Base-by-base conservation (phyloP, 306 rosid species). In the Styphnolobium japonicum region DNA sequence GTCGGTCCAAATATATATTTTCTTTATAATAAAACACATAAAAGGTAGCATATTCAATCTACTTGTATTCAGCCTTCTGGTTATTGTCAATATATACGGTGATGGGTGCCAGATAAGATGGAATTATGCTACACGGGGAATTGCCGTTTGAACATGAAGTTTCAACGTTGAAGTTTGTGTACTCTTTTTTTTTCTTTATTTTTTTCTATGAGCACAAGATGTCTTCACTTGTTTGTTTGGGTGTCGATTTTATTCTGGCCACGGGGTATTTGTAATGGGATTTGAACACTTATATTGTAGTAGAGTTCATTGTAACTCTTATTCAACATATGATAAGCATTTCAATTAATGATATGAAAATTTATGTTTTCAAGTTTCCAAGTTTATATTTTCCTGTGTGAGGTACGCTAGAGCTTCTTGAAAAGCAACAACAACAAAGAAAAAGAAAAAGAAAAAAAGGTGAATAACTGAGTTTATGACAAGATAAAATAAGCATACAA, bases 1-100 rank as follows among this genome's bases (percentile, higher is more conserved):
- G 81, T 81, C 83, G 83, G 83, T 81, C 64, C 73, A 77, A 71
- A 12, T 43, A 39, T 51, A 27, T 76, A n/a, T 64, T 51, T 27
- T 37, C 0, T 5, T 19, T 23, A 2, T 43, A 23, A 56, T 39
- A 9, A 42, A 27, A 40, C 10, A 25, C 21, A 31, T 55, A 56
- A 70, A 75, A 68, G 56, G 63, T 64, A 69, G 52, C 25, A 36
- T 71, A 58, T 58, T 62, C 58, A 80, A 53, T 29, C 69, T 12
- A n/a, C 48, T 72, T 64, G 29, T 18, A 18, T 71, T 37, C 11
- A 46, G 23, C 67, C 52, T 66, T 49, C 63, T 37, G 67, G n/a
- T 33, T 66, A 16, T 67, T 27, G 72, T 67, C 77, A 75, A 75
- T 23, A 53, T 25, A 67, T 29, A 67, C 37, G 63, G 71, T 79